Conservation (phyloP, 176 grass and related monocot species). For the Stipa capillata region DNA sequence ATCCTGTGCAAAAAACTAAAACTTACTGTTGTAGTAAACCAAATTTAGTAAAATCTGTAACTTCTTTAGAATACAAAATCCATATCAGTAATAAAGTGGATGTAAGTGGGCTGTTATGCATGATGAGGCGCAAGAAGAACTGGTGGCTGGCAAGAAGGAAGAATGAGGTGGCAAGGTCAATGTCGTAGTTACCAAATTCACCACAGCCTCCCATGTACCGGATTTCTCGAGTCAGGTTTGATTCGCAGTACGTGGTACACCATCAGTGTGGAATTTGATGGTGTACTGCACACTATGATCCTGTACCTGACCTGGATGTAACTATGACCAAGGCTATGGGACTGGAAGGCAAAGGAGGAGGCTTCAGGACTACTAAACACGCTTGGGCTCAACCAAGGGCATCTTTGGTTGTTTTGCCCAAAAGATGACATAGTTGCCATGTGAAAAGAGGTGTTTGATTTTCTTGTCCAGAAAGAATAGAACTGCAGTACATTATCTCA, state of each 20-base stretch:
- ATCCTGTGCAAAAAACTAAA: neutral
- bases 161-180: neutral
- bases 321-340: neutral
- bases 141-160: neutral
- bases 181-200: too few relatives aligned
- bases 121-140: neutral
- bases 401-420: neutral
- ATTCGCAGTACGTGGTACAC: neutral
- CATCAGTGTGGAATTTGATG: neutral
- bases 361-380: neutral
- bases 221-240: neutral
- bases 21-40: neutral
- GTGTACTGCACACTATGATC: neutral
- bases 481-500: neutral
- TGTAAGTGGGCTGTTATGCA: neutral
- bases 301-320: neutral
- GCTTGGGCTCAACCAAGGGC: neutral
- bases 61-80: neutral
- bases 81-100: neutral
- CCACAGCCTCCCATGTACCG: too few relatives aligned
- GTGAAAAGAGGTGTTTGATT: neutral
- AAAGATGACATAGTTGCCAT: neutral
- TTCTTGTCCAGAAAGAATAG: neutral
- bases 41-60: neutral
- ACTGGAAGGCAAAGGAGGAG: neutral